phyloP scores from a whole-genome alignment of 2,329 filamentous ascomycete genomes.

The Fusarium bactridioides region DNA sequence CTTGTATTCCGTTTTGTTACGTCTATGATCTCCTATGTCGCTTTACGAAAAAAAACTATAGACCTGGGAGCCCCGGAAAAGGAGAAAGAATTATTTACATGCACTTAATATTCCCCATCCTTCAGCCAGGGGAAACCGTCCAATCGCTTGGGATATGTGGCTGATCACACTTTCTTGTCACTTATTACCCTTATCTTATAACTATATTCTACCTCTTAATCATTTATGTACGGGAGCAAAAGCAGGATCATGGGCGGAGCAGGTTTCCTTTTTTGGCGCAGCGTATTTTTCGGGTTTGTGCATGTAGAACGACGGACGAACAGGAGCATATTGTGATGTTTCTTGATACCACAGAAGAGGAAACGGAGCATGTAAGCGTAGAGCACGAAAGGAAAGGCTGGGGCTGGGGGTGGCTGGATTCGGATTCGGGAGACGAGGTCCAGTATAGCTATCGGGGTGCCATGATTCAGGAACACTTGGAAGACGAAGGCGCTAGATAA shows the following conservation, averaged over 20 bases:
- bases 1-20: slow-evolving; percentile 28
- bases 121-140: slow-evolving; percentile 35
- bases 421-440: neutral
- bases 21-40: slow-evolving; percentile 41
- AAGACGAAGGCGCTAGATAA: slow-evolving; percentile 29
- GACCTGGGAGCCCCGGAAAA: slow-evolving; percentile 40
- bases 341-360: slow-evolving; percentile 1
- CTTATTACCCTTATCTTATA: slow-evolving; percentile 29
- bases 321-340: slow-evolving; percentile 9
- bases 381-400: slow-evolving; percentile 6
- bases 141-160: slow-evolving; percentile 38
- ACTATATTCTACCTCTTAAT: slow-evolving; percentile 27
- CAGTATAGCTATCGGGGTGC: slow-evolving; percentile 3
- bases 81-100: slow-evolving; percentile 40
- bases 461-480: slow-evolving; percentile 21
- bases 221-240: slow-evolving; percentile 23
- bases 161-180: slow-evolving; percentile 35
- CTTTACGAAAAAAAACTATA: slow-evolving; percentile 38
- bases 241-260: slow-evolving; percentile 19
- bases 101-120: slow-evolving; percentile 39
- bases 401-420: neutral
- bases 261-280: slow-evolving; percentile 29
- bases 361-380: neutral
- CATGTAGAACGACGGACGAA: slow-evolving; percentile 18
- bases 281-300: slow-evolving; percentile 31